Base-by-base conservation (phyloP, 2,329 filamentous ascomycete species). In the Helminthosporium solani region DNA sequence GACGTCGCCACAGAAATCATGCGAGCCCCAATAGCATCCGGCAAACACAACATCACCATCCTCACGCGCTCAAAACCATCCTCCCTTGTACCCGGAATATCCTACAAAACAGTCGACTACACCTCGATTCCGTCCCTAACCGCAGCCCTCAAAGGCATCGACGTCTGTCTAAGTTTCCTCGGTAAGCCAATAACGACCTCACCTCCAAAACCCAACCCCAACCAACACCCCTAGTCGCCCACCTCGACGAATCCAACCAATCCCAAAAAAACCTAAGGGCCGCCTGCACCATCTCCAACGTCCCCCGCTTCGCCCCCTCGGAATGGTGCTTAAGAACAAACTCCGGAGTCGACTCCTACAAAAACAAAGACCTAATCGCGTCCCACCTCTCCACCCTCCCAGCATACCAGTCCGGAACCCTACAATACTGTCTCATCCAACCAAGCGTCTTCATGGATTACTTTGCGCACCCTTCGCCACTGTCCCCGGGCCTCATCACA, bases 371-470 rank as follows among this genome's bases (percentile, higher is more conserved):
- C n/a, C 60, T 65, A 3, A 73, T 77, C 6, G 72, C 74, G 2
- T 56, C 72, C 14, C 83, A 84, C 56, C 69, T 85, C 0, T 52
- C 67, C 18, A 61, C 77, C 14, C 49, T 84, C 3, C 83, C 83
- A 52, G 70, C 71, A 31, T 64, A 75, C 11, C 23, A 21, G 8
- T 12, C 8, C 19, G 72, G 74, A 40, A 75, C 75, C 14, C 66
- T 83, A 5, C 78, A 83, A 47, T 83, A 83, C 59, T 75, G 68
- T 0, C 65, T 82, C 0, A 82, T 83, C 53, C 78, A 82, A 30
- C 77, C 77, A 0, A 79, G 78, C 0, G 53, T 81, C 1, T 81
- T 82, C 56, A 56, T 78, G 19, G 72, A 84, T 58, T 83, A 83
- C 63, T 68, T 82, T 27, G 77, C 76, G 1, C 74, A 67, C 40